Conservation (phyloP, 2,329 filamentous ascomycete genomes). For the Pezicula rhizophila region DNA sequence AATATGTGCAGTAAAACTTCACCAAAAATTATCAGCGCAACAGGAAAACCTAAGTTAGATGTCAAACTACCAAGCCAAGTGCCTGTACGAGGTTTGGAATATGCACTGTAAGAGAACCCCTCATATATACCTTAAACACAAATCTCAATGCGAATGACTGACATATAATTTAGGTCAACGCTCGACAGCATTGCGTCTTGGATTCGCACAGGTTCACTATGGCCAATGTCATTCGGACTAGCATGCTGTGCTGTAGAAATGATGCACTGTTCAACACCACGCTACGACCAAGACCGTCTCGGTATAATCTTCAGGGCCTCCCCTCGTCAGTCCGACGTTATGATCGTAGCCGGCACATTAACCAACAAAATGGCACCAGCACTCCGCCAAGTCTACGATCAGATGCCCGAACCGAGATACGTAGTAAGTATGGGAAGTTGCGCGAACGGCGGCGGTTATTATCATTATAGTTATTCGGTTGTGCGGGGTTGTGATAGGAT, state of each 20-base stretch:
- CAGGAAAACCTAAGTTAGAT: too few species aligned
- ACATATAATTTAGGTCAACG: slow-evolving; percentile 36
- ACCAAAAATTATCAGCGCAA: too few species aligned
- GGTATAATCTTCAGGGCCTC: slow-evolving; percentile 89
- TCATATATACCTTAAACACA: too few species aligned
- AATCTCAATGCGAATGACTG: too few species aligned
- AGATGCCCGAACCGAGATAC: slow-evolving; percentile 91
- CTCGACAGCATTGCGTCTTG: slow-evolving; percentile 78
- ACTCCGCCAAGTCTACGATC: slow-evolving; percentile 85
- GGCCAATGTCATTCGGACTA: slow-evolving; percentile 84
- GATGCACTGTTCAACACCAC: slow-evolving; percentile 85
- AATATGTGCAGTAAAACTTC: too few species aligned
- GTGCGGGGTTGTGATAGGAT: slow-evolving; percentile 70
- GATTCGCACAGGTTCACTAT: slow-evolving; percentile 77
- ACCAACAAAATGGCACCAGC: slow-evolving; percentile 97
- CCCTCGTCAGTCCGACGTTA: slow-evolving; percentile 81
- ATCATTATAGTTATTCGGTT: slow-evolving; percentile 79
- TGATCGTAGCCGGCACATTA: slow-evolving; percentile 89
- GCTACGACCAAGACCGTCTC: slow-evolving; percentile 82
- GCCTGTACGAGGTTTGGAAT: too few species aligned
- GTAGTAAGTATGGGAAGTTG: slow-evolving; percentile 79
- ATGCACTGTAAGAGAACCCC: too few species aligned
- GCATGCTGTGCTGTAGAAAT: slow-evolving; percentile 88
- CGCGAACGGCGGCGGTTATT: slow-evolving; percentile 80
- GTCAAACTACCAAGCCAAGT: too few species aligned